Evolutionary conservation across 2,329 filamentous ascomycete genomes (phyloP).

Genomic region (Fusarium graminum): DNA sequence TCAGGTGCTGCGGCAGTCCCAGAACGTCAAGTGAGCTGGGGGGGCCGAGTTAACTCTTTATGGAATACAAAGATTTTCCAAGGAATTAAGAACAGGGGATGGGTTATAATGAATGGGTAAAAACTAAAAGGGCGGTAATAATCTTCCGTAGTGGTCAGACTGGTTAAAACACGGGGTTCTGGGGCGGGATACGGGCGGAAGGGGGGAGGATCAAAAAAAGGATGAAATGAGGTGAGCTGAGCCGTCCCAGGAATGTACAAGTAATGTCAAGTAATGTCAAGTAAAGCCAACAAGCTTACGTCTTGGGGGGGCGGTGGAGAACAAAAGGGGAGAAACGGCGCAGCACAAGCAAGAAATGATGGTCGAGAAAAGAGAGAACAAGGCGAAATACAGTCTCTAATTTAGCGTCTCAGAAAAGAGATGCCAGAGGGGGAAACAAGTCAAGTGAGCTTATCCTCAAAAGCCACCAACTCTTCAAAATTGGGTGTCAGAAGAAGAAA

Average conservation of each 20-base stretch:
- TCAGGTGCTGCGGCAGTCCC: not conserved
- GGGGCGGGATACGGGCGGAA: not conserved
- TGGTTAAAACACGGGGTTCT: conserved; percentile 7
- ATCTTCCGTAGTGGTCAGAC: not conserved
- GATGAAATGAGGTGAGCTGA: conserved; percentile 5
- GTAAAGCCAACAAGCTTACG: conserved; percentile 1
- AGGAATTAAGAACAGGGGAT: not conserved
- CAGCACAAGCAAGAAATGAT: conserved; percentile 6
- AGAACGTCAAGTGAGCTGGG: not conserved
- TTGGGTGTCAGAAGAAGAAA: not conserved
- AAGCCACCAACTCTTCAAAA: not conserved
- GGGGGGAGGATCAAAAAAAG: not conserved
- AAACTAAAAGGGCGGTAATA: not conserved
- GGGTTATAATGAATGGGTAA: not conserved
- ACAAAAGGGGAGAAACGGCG: conserved; percentile 13
- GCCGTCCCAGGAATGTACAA: not conserved
- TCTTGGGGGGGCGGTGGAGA: conserved; percentile 25
- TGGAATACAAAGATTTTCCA: not conserved
- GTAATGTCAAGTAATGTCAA: conserved; percentile 10
- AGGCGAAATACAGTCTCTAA: conserved; percentile 7
- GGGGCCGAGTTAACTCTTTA: not conserved
- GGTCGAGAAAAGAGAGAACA: conserved; percentile 41
- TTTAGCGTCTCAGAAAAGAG: conserved; percentile 4
- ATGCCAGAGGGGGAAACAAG: not conserved
- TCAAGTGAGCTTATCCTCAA: not conserved